A percentile compares a stretch with the other conserved stretches of the same genome.
Evolutionary conservation across 225 moss, liverwort and hornwort species (phyloP).

Genomic region (Rhytidiadelphus loreus): DNA sequence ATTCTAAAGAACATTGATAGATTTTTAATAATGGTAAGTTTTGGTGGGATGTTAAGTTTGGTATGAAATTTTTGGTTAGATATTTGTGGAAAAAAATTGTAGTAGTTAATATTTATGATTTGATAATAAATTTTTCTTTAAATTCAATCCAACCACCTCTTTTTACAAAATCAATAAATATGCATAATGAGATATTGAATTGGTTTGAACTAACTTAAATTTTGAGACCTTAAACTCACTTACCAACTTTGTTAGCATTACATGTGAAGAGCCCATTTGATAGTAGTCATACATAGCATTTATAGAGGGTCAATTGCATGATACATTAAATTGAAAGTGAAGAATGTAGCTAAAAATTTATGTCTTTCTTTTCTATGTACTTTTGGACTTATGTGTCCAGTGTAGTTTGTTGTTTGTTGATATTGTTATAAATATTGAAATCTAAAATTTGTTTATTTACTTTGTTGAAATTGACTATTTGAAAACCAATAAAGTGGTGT

Average conservation of each 20-base stretch:
- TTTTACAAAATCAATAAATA: too few relatives aligned
- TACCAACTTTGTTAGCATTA: not conserved
- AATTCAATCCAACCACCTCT: not conserved
- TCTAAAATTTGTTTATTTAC: not conserved
- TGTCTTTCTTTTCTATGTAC: not conserved
- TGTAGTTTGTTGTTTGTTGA: not conserved
- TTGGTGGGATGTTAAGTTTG: not conserved
- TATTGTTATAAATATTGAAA: not conserved
- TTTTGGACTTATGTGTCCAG: not conserved
- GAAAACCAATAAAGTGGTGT: not conserved
- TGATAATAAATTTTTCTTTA: not conserved
- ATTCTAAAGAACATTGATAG: not conserved
- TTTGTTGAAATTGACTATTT: not conserved
- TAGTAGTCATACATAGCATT: not conserved
- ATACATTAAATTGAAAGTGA: not conserved
- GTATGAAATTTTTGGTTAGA: not conserved
- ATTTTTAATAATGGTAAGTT: not conserved
- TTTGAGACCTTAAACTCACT: not conserved
- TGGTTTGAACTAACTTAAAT: not conserved
- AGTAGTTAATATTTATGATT: not conserved
- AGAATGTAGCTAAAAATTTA: not conserved
- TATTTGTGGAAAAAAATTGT: not conserved
- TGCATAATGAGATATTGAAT: too few relatives aligned
- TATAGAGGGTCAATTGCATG: not conserved
- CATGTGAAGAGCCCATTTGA: not conserved